phyloP scores from a whole-genome alignment of 805 yeast species.

The Torulaspora maleeae region DNA sequence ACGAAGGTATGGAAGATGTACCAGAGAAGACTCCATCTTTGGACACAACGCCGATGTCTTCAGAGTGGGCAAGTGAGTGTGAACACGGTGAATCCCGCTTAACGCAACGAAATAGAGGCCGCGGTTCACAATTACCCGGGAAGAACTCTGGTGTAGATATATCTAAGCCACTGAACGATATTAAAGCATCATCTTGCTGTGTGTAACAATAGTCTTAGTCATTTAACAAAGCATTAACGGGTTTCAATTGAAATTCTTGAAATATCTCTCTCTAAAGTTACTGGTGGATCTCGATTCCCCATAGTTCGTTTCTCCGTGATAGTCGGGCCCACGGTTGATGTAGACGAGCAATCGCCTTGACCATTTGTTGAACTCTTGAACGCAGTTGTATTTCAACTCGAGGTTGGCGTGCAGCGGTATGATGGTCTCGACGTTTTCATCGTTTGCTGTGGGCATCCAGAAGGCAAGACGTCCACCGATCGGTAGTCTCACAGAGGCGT shows the following conservation, averaged over 20 bases:
- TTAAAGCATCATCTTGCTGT: constrained; percentile 15
- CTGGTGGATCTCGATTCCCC: constrained; percentile 44
- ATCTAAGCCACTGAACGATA: constrained; percentile 4
- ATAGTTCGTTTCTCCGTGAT: constrained; percentile 45
- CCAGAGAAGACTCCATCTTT: constrained; percentile 6
- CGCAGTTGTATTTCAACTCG: constrained; percentile 66
- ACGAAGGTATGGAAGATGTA: constrained; percentile 28
- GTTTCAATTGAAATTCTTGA: constrained; percentile 52
- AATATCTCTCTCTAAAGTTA: constrained; percentile 75
- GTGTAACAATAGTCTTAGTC: constrained; percentile 10
- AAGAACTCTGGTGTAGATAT: constrained; percentile 2
- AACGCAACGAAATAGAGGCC: constrained; percentile 1
- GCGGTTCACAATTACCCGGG: neutral
- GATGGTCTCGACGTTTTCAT: constrained; percentile 60
- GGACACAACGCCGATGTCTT: constrained; percentile 9
- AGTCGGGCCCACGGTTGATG: constrained; percentile 55
- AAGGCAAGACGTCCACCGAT: constrained; percentile 78
- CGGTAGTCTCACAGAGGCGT: constrained; percentile 67
- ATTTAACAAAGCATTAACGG: constrained; percentile 1
- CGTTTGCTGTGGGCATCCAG: constrained; percentile 98
- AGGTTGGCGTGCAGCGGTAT: constrained; percentile 77
- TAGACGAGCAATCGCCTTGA: constrained; percentile 81
- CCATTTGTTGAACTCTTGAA: constrained; percentile 91
- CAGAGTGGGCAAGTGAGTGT: constrained; percentile 5
- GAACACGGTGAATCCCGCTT: constrained; percentile 1